Percentiles rank a stretch among this genome's conserved stretches.
These are phyloP conservation scores for Mycosarcoma mackinlayi DNA, from an alignment of 1,284 basidiomycete species.

Conservation along the genomic window DNA sequence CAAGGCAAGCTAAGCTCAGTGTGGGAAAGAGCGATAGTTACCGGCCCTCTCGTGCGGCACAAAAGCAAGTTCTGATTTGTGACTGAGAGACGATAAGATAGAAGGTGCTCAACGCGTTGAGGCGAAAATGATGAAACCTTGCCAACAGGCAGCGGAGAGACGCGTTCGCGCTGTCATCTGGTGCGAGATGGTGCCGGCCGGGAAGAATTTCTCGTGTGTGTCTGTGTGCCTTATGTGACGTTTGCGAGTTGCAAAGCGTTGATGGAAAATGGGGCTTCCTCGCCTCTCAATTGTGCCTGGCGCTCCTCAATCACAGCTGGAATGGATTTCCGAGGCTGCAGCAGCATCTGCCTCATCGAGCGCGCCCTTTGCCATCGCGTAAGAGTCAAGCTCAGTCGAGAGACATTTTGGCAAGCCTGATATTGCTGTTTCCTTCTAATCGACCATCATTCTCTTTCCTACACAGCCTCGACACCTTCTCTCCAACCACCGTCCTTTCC, in stretches of 20 bases:
- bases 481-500: slow-evolving; percentile 5
- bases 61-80: background rate
- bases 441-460: background rate
- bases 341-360: slow-evolving; percentile 8
- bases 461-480: background rate
- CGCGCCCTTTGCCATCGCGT: slow-evolving; percentile 6
- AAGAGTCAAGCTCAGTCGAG: background rate
- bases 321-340: background rate
- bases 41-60: slow-evolving; percentile 13
- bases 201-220: slow-evolving; percentile 21
- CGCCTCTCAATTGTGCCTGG: background rate
- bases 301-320: slow-evolving; percentile 1
- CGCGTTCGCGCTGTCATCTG: slow-evolving; percentile 1
- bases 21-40: too few relatives aligned
- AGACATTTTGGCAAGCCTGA: background rate
- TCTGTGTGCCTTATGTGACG: slow-evolving; percentile 11
- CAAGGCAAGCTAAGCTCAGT: too few relatives aligned
- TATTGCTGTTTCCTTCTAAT: background rate
- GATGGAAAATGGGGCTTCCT: background rate
- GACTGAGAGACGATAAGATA: background rate
- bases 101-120: slow-evolving; percentile 8
- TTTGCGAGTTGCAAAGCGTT: slow-evolving; percentile 11
- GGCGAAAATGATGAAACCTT: background rate
- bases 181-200: slow-evolving; percentile 10
- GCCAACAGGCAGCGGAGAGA: background rate